Percentiles rank a stretch among this genome's conserved stretches.
Conservation (phyloP, 352 stramenopile genomes). For the Globisporangium perplexum region DNA sequence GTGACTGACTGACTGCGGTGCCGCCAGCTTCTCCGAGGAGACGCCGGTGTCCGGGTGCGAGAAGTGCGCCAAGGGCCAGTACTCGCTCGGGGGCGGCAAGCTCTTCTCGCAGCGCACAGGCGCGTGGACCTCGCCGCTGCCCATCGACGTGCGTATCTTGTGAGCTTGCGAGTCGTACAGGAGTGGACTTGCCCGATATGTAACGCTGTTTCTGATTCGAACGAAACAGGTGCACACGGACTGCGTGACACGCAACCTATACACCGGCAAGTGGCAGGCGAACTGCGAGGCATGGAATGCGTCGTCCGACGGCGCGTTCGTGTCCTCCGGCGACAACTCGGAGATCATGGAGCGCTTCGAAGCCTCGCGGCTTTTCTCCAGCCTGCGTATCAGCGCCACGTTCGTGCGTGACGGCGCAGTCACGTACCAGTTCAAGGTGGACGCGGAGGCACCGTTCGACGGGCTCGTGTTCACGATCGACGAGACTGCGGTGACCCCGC, state of each 20-base stretch:
- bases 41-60: slow-evolving; percentile 68
- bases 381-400: slow-evolving; percentile 61
- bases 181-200: not conserved
- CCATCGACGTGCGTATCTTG: slow-evolving; percentile 34
- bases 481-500: slow-evolving; percentile 37
- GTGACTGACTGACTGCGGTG: not conserved
- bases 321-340: slow-evolving; percentile 70
- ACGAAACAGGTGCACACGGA: slow-evolving; percentile 42
- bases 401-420: slow-evolving; percentile 69
- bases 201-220: not conserved
- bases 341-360: slow-evolving; percentile 59
- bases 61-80: slow-evolving; percentile 61
- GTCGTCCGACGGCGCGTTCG: slow-evolving; percentile 43
- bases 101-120: slow-evolving; percentile 68
- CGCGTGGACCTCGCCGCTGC: slow-evolving; percentile 52
- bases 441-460: slow-evolving; percentile 70
- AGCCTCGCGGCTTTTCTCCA: slow-evolving; percentile 65
- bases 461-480: slow-evolving; percentile 73
- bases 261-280: slow-evolving; percentile 62
- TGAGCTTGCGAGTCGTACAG: not conserved
- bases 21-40: slow-evolving; percentile 41
- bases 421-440: slow-evolving; percentile 76
- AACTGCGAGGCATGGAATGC: slow-evolving; percentile 73
- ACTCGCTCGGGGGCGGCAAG: slow-evolving; percentile 69
- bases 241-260: slow-evolving; percentile 74